Evolutionary conservation across 495 filamentous ascomycete genomes (phyloP).

Genomic region (Daldinia decipiens): DNA sequence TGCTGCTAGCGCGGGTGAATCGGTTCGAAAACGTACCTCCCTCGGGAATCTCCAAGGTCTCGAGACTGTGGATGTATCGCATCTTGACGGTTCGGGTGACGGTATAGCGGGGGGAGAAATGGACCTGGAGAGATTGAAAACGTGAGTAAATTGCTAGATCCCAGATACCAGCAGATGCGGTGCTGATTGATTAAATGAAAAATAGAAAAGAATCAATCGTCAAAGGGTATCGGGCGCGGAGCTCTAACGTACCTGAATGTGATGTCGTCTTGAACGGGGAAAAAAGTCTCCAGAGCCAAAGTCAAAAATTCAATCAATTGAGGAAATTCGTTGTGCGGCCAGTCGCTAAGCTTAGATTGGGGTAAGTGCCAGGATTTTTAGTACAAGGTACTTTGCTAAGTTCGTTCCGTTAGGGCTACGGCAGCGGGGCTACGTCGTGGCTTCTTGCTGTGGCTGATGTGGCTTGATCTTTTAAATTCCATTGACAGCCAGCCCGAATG

Average conservation of each 20-base stretch:
- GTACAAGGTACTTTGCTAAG: conserved; percentile 30
- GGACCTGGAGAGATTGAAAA: conserved; percentile 32
- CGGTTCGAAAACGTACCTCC: conserved; percentile 76
- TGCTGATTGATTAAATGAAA: conserved; percentile 10
- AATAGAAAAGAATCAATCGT: not conserved
- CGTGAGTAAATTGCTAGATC: conserved; percentile 31
- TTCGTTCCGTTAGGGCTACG: conserved; percentile 34
- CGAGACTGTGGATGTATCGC: conserved; percentile 97
- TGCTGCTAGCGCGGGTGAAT: conserved; percentile 12
- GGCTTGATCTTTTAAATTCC: too few species aligned
- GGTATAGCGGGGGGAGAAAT: conserved; percentile 44
- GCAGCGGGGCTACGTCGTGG: not conserved
- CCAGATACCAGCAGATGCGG: not conserved
- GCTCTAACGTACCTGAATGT: conserved; percentile 49
- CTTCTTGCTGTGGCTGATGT: not conserved
- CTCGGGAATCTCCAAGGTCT: conserved; percentile 92
- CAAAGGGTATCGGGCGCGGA: conserved; percentile 5
- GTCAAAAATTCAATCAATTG: conserved; percentile 47
- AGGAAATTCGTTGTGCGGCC: conserved; percentile 51
- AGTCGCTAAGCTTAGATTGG: conserved; percentile 47
- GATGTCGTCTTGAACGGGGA: conserved; percentile 38
- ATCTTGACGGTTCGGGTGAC: conserved; percentile 71
- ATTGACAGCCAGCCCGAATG: too few species aligned
- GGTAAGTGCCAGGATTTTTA: conserved; percentile 16
- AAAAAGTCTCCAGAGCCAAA: conserved; percentile 42